Evolutionary conservation across 441 rosid species (phyloP), one percentile per base, ranked within the genome.

Genomic region (Viola pubescens): DNA sequence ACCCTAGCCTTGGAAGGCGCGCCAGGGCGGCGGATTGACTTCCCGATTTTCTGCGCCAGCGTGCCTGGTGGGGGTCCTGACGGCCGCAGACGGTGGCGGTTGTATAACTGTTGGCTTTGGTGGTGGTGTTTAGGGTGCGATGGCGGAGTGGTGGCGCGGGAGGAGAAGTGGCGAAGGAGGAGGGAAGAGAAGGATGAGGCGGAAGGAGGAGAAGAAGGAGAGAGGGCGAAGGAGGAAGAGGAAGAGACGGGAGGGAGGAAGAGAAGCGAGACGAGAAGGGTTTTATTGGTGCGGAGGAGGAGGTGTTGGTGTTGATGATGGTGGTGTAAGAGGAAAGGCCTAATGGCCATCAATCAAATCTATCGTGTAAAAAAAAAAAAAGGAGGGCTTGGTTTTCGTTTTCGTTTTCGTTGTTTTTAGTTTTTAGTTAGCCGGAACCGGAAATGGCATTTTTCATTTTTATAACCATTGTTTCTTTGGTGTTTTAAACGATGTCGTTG

Each of bases 21-120:
- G 72, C 98, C 98, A 47, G 97, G 85, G 63, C 94, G 92, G 71
- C 97, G 82, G 72, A 78, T 58, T 14, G 98, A 84, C 79, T 89
- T 87, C 0, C 89, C 94, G 71, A 92, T 89, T 83, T 89, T 92
- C 81, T 92, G 96, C 62, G 98, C 95, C 98, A 87, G 81, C 79
- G 72, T 84, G 74, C 77, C 86, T 19, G 73, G 56, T 12, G 81
- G 70, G 47, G 67, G 34, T 38, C 59, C 61, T 12, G 65, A 54
- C 52, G 74, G 48, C 58, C 62, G 70, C 8, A 65, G 57, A 12
- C 52, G 66, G 13, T 51, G 58, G 37, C 52, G 16, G 47, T 6
- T 52, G 14, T 41, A 16, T 26, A 48, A 37, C 14, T 68, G 46
- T 8, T 6, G 74, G 13, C 54, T 71, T 6, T 11, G 56, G n/a